Evolutionary conservation across 2,329 filamentous ascomycete genomes (phyloP), one percentile per base, ranked within the genome.

Genomic region (Hypoxylon sp.): DNA sequence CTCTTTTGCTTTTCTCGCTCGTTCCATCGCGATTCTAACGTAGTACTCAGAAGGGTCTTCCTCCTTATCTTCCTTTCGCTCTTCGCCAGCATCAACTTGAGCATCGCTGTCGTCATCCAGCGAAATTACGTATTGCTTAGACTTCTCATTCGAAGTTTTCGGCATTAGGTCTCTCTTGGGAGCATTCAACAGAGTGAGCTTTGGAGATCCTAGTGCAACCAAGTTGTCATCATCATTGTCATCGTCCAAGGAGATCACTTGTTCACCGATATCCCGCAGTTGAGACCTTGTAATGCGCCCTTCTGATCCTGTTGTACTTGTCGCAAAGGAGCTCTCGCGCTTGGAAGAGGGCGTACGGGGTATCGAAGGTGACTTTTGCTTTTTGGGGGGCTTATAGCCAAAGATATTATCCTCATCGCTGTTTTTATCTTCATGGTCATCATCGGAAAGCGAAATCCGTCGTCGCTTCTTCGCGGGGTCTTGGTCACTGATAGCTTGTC

Each of bases 21-120:
- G 73, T 67, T 80, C 78, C 70, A 80, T 74, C 53, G 85, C 85
- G 47, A 77, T 80, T 67, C 78, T 78, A 29, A 86, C 77, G 69
- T 85, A 87, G 54, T 81, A 80, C 39, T 78, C 80, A 17, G 84
- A 83, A 8, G 83, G 82, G 48, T 85, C 81, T 17, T 83, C 79
- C 4, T 77, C 80, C 24, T 63, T 42, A 10, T 65, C 56, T 10
- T 59, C 42, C 13, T 56, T 58, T 37, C 11, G 24, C 29, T 75
- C 74, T 0, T 73, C 71, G n/a, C 73, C 62, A 2, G 66, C 55
- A 26, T 75, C 72, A 17, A 72, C 67, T 35, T 77, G 76, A 17
- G 77, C 59, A 8, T 69, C 69, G 11, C 65, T 57, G 31, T 67
- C 63, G 8, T 68, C 68, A 10, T 72, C 71, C 26, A 70, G 35